These are phyloP conservation scores for Trametes polyzona DNA, from an alignment of 1,284 basidiomycete genomes.

Conservation along the genomic window DNA sequence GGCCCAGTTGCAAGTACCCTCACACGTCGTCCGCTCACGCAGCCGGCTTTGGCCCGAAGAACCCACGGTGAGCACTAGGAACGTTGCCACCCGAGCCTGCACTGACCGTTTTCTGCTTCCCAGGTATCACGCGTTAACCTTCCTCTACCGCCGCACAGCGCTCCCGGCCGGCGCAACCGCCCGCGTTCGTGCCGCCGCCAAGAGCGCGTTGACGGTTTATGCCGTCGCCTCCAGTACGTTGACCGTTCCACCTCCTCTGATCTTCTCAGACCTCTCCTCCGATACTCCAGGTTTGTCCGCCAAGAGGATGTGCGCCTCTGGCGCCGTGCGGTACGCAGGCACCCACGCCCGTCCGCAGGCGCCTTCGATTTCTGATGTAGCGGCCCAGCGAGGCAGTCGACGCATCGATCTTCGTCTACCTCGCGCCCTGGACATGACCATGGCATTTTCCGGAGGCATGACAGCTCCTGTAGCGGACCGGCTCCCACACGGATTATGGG, in stretches of 20 bases:
- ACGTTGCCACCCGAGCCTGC: not conserved
- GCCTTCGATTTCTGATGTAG: not conserved
- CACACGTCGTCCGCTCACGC: not conserved
- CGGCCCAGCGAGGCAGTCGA: not conserved
- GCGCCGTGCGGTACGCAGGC: not conserved
- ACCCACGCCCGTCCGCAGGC: not conserved
- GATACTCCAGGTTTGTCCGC: not conserved
- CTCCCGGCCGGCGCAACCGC: not conserved
- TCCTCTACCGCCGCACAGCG: not conserved
- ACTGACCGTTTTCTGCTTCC: not conserved
- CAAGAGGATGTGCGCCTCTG: not conserved
- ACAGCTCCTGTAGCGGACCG: not conserved
- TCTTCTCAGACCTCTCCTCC: not conserved
- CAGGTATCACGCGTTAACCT: not conserved
- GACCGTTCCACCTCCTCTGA: not conserved
- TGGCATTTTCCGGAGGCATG: not conserved
- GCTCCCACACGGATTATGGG: not conserved
- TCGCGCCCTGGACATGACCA: not conserved
- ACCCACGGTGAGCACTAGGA: constrained; percentile 1
- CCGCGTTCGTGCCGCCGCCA: not conserved
- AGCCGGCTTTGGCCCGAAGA: constrained; percentile 1
- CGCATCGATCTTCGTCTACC: not conserved
- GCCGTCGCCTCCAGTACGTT: not conserved
- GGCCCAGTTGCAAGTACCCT: not conserved
- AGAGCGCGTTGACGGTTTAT: not conserved